Base-by-base conservation (phyloP, 1,139 yeast species). In the Wickerhamomyces sp. region DNA sequence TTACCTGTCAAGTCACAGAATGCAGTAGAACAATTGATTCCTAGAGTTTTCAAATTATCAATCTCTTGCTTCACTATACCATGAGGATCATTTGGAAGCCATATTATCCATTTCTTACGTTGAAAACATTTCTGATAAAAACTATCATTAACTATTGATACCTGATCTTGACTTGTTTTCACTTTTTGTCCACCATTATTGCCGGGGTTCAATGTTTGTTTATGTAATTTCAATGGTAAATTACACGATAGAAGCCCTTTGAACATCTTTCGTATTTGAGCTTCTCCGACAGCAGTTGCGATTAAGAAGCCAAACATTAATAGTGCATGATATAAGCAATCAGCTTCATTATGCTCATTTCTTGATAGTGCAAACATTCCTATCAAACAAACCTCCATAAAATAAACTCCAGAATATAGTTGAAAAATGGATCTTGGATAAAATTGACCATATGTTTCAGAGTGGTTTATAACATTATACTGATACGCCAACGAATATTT, bases 361-460 rank as follows among this genome's bases (percentile, higher is more conserved):
- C 67, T 67, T 54, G 80, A 80, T 16, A 82, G 61, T 31, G 83
- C 75, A 54, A 85, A 82, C 15, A 85, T 62, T 0, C 96, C 96
- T 31, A 86, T 70, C 51, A 89, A 61, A 50, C 90, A 84, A 29
- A 82, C 67, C 51, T 89, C 95, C 55, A 86, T 69, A 52, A 88
- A 83, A 56, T 89, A 88, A 2, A 89, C 60, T 0, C 97, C 97
- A 2, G 83, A 69, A 55, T 82, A 85, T 33, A 87, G 61, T 45
- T 88, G 95, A 42, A 82, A 70, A 19, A 89, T 59, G 0, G 96
- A 94, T 5, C 68, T 67, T 1, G 95, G 88, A 55, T 85, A 89
- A 32, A 81, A 65, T 44, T 64, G 67, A 0, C 96, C 96, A 51
- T 72, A 65, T 0, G 90, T 78, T 52, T 87, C 95, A 1, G 85